Evolutionary conservation across 2,329 filamentous ascomycete genomes (phyloP).

Genomic region (Chaetothyriales sp.): DNA sequence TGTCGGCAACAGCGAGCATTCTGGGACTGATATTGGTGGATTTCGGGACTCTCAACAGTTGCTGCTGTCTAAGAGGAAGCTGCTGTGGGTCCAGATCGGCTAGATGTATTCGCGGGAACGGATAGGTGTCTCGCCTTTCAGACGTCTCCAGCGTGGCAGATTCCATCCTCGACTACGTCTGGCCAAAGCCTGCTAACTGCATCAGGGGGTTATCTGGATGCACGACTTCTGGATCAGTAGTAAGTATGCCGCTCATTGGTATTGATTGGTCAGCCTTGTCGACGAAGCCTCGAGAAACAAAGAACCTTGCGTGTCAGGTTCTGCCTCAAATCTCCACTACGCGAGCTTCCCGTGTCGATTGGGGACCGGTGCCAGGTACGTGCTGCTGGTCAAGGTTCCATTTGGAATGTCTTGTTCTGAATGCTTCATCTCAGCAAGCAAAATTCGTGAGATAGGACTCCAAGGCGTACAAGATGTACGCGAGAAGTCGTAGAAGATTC

Average conservation of each 20-base stretch:
- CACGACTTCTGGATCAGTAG: not conserved
- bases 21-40: not conserved
- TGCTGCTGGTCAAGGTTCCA: not conserved
- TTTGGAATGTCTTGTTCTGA: not conserved
- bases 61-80: not conserved
- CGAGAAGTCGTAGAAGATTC: not conserved
- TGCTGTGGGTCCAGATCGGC: not conserved
- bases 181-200: not conserved
- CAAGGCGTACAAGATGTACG: not conserved
- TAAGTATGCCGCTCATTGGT: not conserved
- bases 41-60: not conserved
- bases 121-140: not conserved
- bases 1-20: not conserved
- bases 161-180: not conserved
- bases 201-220: not conserved
- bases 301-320: no score
- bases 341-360: not conserved
- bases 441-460: not conserved
- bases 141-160: not conserved
- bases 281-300: no score
- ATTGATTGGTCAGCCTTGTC: not conserved
- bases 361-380: not conserved
- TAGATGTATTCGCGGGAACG: not conserved
- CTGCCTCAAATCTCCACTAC: no score
- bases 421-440: not conserved